Evolutionary conservation across 2,329 filamentous ascomycete genomes (phyloP).

Genomic region (Calycina marina): DNA sequence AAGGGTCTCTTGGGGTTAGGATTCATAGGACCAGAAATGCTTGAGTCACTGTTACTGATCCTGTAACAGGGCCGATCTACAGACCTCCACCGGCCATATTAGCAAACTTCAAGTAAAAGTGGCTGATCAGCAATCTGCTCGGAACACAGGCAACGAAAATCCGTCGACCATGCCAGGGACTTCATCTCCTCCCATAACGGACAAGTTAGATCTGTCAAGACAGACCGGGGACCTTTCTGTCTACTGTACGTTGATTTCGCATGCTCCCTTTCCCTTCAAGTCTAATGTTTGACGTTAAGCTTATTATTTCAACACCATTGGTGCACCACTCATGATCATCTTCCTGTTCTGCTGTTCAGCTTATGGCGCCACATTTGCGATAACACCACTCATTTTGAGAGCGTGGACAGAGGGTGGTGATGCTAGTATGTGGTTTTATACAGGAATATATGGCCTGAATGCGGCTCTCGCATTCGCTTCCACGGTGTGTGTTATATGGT

Average conservation of each 20-base stretch:
- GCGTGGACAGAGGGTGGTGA: not conserved
- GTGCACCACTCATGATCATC: not conserved
- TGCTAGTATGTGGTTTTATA: not conserved
- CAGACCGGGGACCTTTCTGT: conserved; percentile 1
- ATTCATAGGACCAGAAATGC: too few species aligned
- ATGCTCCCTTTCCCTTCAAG: too few species aligned
- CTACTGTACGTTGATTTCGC: not conserved
- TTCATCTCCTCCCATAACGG: not conserved
- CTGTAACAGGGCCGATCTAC: not conserved
- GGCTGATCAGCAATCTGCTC: not conserved
- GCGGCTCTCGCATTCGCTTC: not conserved
- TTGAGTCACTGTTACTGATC: too few species aligned
- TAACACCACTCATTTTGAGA: not conserved
- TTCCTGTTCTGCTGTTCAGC: not conserved
- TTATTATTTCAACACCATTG: conserved; percentile 1
- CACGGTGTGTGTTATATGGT: conserved; percentile 1
- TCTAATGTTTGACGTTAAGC: too few species aligned
- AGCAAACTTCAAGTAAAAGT: not conserved
- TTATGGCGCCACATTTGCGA: not conserved
- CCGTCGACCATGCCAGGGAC: not conserved
- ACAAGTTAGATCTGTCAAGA: not conserved
- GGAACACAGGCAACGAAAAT: not conserved
- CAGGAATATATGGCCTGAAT: not conserved
- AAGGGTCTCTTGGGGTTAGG: too few species aligned
- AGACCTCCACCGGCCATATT: conserved; percentile 1